Evolutionary conservation across 495 filamentous ascomycete species (phyloP).

Genomic region (Trypethelium eluteriae): DNA sequence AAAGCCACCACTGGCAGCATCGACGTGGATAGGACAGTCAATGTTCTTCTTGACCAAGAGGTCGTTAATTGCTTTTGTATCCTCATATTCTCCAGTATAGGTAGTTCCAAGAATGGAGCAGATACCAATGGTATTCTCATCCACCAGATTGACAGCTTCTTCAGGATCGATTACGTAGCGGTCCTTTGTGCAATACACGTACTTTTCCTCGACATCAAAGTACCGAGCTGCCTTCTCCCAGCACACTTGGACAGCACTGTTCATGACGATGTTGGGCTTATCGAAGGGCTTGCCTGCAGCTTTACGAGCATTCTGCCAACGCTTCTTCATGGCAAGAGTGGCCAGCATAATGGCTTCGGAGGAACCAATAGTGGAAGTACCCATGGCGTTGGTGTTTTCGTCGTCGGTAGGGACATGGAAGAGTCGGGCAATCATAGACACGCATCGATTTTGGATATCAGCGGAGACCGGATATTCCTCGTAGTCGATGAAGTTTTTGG

Average conservation of each 20-base stretch:
- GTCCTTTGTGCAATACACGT: conserved; percentile 71
- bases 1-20: conserved; percentile 84
- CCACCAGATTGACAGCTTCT: conserved; percentile 72
- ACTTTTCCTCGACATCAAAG: conserved; percentile 86
- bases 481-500: conserved; percentile 80
- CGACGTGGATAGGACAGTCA: conserved; percentile 80
- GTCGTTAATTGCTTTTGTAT: conserved; percentile 83
- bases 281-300: conserved; percentile 67
- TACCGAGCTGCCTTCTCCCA: conserved; percentile 96
- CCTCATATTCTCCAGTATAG: conserved; percentile 94
- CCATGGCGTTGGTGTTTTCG: conserved; percentile 54
- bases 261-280: conserved; percentile 85
- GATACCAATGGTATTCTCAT: conserved; percentile 95
- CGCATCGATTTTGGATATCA: conserved; percentile 86
- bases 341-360: conserved; percentile 89
- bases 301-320: conserved; percentile 78
- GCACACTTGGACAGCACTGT: conserved; percentile 85
- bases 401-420: conserved; percentile 61
- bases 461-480: conserved; percentile 85
- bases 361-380: conserved; percentile 77
- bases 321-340: conserved; percentile 89
- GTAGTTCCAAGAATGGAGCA: conserved; percentile 84
- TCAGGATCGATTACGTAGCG: conserved; percentile 83
- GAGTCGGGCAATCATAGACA: conserved; percentile 85
- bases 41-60: conserved; percentile 61